Conservation (phyloP, 331 rosid genomes). For the Acacia pycnantha region DNA sequence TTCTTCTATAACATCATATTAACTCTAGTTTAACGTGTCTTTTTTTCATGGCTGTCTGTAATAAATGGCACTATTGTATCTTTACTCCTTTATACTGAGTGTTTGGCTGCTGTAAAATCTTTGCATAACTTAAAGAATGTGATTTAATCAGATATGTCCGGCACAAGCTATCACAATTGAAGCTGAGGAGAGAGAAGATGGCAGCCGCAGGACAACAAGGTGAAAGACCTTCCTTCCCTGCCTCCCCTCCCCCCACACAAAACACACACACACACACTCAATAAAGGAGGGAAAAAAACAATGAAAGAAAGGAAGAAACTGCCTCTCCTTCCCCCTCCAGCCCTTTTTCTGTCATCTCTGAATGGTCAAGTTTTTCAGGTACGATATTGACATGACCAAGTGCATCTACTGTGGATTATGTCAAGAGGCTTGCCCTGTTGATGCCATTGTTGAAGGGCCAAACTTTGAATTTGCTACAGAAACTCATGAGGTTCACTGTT, state of each 20-base stretch:
- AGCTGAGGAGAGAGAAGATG: slow-evolving; percentile 99
- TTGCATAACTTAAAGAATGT: slow-evolving; percentile 18
- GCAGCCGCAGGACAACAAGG: slow-evolving; percentile 99
- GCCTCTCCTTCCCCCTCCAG: background rate
- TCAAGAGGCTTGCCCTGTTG: slow-evolving; percentile 99
- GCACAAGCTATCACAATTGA: slow-evolving; percentile 99
- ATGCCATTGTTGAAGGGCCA: slow-evolving; percentile 99
- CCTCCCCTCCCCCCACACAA: background rate
- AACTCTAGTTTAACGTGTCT: background rate
- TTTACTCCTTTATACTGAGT: slow-evolving; percentile 5
- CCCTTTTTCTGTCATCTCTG: slow-evolving; percentile 9
- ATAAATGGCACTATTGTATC: background rate
- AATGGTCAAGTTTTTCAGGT: slow-evolving; percentile 56
- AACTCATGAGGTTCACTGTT: slow-evolving; percentile 83
- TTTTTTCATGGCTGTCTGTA: background rate
- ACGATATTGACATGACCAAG: slow-evolving; percentile 99
- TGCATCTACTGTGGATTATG: slow-evolving; percentile 99
- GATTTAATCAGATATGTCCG: slow-evolving; percentile 71
- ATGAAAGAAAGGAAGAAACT: background rate
- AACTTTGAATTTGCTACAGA: slow-evolving; percentile 94
- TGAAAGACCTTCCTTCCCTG: slow-evolving; percentile 36
- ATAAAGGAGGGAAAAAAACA: background rate
- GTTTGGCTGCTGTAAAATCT: slow-evolving; percentile 11
- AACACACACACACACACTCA: background rate
- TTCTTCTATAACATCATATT: background rate